Evolutionary conservation across 441 rosid species (phyloP).

Genomic region (Pelargonium citronellum): DNA sequence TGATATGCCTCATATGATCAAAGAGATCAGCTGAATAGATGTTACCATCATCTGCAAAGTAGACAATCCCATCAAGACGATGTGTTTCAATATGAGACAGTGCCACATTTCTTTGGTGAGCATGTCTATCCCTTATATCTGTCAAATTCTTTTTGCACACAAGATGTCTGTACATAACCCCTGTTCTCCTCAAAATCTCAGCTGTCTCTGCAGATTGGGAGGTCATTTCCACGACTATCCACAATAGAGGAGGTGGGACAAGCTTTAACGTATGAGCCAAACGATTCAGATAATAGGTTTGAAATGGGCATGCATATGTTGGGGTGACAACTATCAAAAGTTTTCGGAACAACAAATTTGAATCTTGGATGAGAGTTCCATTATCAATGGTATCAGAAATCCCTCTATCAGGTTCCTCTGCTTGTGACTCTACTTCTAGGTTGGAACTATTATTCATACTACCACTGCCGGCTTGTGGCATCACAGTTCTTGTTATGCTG

Average conservation of each 20-base stretch:
- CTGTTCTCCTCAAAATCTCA: slow-evolving; percentile 42
- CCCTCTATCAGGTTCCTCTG: slow-evolving; percentile 21
- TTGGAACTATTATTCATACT: slow-evolving; percentile 21
- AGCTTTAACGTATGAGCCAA: slow-evolving; percentile 42
- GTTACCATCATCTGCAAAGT: slow-evolving; percentile 46
- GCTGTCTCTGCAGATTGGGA: slow-evolving; percentile 54
- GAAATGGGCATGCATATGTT: slow-evolving; percentile 32
- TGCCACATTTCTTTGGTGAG: slow-evolving; percentile 55
- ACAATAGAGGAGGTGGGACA: slow-evolving; percentile 49
- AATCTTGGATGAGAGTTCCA: slow-evolving; percentile 24
- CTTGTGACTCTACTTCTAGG: slow-evolving; percentile 16
- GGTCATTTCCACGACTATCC: slow-evolving; percentile 62
- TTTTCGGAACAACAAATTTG: slow-evolving; percentile 25
- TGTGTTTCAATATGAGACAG: slow-evolving; percentile 58
- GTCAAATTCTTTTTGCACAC: slow-evolving; percentile 47
- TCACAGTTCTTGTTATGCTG: slow-evolving; percentile 22
- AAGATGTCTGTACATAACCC: slow-evolving; percentile 59
- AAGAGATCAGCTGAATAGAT: slow-evolving; percentile 43
- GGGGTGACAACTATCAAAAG: slow-evolving; percentile 60
- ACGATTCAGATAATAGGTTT: slow-evolving; percentile 44
- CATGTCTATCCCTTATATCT: slow-evolving; percentile 35
- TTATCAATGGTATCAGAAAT: slow-evolving; percentile 15
- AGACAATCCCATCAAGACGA: slow-evolving; percentile 52
- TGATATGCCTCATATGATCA: slow-evolving; percentile 51
- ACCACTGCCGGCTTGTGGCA: slow-evolving; percentile 12